These are phyloP conservation scores for Buddleja alternifolia DNA, from an alignment of 257 asterid species.

Conservation along the genomic window DNA sequence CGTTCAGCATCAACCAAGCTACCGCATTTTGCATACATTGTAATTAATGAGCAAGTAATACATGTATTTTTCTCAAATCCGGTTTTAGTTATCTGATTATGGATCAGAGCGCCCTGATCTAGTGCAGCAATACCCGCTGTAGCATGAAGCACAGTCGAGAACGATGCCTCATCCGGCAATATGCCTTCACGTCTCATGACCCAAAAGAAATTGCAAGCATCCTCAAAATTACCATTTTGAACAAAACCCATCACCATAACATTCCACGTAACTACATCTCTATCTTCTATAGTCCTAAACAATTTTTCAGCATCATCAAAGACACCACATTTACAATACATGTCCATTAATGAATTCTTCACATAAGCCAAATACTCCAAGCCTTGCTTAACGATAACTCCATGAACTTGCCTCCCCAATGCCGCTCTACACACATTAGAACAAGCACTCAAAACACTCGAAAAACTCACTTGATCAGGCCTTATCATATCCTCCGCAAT, in stretches of 20 bases:
- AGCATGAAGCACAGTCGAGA: conserved; percentile 50
- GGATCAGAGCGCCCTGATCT: conserved; percentile 44
- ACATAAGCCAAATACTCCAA: conserved; percentile 47
- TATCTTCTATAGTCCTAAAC: conserved; percentile 35
- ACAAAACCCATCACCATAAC: conserved; percentile 45
- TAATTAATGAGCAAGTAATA: conserved; percentile 44
- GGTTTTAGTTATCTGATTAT: conserved; percentile 41
- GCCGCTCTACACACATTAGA: conserved; percentile 33
- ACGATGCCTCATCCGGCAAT: conserved; percentile 47
- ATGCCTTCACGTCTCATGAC: conserved; percentile 43
- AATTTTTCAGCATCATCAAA: conserved; percentile 45
- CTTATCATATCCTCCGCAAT: conserved; percentile 28
- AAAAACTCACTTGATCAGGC: conserved; percentile 55
- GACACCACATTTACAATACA: conserved; percentile 47
- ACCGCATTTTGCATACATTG: conserved; percentile 61
- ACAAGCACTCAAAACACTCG: conserved; percentile 54
- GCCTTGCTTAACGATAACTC: conserved; percentile 41
- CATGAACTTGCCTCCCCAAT: conserved; percentile 51
- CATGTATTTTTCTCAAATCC: conserved; percentile 39
- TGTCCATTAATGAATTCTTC: conserved; percentile 50
- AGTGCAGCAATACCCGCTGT: conserved; percentile 42
- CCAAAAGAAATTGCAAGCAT: conserved; percentile 55
- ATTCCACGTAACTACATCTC: conserved; percentile 56
- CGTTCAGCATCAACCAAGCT: conserved; percentile 44
- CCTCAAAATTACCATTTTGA: conserved; percentile 42